Conservation (phyloP, 2,329 filamentous ascomycete genomes). For the Botryosphaeria dothidea region DNA sequence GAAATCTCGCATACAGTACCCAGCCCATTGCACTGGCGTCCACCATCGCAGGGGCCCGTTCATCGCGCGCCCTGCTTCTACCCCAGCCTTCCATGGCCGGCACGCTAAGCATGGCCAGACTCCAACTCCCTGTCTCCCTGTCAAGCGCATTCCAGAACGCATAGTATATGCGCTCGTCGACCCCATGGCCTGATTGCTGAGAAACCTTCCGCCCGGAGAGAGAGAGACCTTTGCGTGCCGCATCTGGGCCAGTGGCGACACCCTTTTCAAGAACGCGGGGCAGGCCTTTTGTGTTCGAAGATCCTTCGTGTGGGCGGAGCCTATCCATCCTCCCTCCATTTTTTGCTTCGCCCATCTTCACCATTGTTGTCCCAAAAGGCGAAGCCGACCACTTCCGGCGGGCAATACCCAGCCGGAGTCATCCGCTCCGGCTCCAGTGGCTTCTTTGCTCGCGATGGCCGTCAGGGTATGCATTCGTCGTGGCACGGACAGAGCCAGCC, state of each 20-base stretch:
- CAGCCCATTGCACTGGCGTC: not conserved
- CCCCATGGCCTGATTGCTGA: not conserved
- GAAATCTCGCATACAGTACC: not conserved
- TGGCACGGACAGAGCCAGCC: not conserved
- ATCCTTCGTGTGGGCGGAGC: not conserved
- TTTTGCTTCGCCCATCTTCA: not conserved
- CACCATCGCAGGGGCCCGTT: not conserved
- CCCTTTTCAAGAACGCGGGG: too few species aligned
- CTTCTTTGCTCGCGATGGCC: too few species aligned
- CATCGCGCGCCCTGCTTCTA: not conserved
- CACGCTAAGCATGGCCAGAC: not conserved
- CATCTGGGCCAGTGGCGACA: too few species aligned
- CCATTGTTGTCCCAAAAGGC: not conserved
- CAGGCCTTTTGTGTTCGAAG: not conserved
- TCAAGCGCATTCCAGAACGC: not conserved
- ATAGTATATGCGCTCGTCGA: not conserved
- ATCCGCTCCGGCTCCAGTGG: not conserved
- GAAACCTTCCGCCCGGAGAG: not conserved
- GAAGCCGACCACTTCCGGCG: not conserved
- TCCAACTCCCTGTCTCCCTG: not conserved
- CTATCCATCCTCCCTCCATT: not conserved
- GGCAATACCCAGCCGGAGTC: too few species aligned
- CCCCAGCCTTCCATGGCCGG: not conserved
- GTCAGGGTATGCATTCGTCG: too few species aligned
- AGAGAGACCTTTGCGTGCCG: not conserved